These are phyloP conservation scores for Blastocystis sp. DNA, from an alignment of 352 stramenopile species.

Conservation along the genomic window DNA sequence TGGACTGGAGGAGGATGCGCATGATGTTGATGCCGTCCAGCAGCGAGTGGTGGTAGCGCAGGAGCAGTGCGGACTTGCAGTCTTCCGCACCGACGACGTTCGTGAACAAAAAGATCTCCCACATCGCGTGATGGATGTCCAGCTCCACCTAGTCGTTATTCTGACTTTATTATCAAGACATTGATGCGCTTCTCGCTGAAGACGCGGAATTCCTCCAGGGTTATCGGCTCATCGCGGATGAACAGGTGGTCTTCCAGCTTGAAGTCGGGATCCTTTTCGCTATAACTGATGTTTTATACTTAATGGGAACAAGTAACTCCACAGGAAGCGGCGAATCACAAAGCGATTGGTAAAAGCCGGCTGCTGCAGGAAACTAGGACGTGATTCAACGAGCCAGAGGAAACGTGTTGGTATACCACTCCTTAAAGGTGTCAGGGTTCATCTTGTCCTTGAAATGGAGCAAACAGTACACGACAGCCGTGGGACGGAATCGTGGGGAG, in stretches of 20 bases:
- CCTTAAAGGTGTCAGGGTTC: not conserved
- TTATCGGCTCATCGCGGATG: conserved; percentile 3
- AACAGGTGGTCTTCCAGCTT: conserved; percentile 16
- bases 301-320: conserved; percentile 15
- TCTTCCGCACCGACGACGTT: not conserved
- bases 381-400: not conserved
- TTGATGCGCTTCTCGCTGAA: conserved; percentile 29
- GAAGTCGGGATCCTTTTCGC: conserved; percentile 7
- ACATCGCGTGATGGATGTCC: not conserved
- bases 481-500: not conserved
- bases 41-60: conserved; percentile 28
- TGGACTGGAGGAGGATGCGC: conserved; percentile 31
- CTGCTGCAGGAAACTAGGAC: conserved; percentile 10
- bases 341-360: conserved; percentile 34
- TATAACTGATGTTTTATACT: not conserved
- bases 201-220: not conserved
- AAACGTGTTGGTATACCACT: conserved; percentile 28
- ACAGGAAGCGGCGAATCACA: conserved; percentile 11
- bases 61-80: conserved; percentile 18
- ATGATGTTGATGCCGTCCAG: conserved; percentile 43
- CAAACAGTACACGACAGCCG: conserved; percentile 37
- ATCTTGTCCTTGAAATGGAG: conserved; percentile 18
- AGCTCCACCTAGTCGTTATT: not conserved
- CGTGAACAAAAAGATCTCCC: conserved; percentile 8
- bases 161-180: not conserved